Evolutionary conservation across 1,284 basidiomycete genomes (phyloP), one percentile per base, ranked within the genome.

Genomic region (Psilocybe mexicana): DNA sequence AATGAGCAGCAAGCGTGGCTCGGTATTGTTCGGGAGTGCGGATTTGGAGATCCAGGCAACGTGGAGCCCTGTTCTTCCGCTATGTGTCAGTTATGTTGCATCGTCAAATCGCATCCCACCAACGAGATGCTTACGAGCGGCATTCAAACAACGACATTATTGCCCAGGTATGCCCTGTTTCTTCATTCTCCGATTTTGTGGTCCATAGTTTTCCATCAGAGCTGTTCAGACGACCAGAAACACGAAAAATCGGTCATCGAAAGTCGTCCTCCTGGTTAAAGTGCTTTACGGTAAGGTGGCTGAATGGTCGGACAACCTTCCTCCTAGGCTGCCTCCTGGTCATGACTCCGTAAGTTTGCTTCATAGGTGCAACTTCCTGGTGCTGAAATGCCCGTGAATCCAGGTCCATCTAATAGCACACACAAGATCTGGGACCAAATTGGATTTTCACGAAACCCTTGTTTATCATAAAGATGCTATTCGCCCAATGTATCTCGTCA

Each of bases 31-130:
- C 63, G 64, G 18, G 54, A 61, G 28, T 69, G 68, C 47, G 50
- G 59, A 11, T 57, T 67, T 35, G 68, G 65, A 2, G 63, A 65
- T 45, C 55, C 65, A 23, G 68, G 65, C 4, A 61, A 52, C 26
- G 52, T 59, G 25, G 40, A 57, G 5, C 63, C 64, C 0, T 69
- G 68, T 30, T 44, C 43, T 14, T 52, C 54, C 1, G 45, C 43
- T 5, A 54, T 48, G 23, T 69, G 68, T 42, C 44, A 54, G 5
- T 35, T 68, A 18, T 69, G 68, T 57, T 57, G 59, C 26, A 35
- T 68, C 36, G 42, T 69, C 10, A 56, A 60, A 42, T 54, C 52
- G 0, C 43, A 43, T 2, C 54, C 63, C 25, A 49, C 40, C n/a
- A 42, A 24, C 6, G 42, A 63, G 2, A 49, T 44, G 30, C 59